These are phyloP conservation scores for Rhypophila decipiens DNA, from an alignment of 495 filamentous ascomycete species.

Conservation along the genomic window DNA sequence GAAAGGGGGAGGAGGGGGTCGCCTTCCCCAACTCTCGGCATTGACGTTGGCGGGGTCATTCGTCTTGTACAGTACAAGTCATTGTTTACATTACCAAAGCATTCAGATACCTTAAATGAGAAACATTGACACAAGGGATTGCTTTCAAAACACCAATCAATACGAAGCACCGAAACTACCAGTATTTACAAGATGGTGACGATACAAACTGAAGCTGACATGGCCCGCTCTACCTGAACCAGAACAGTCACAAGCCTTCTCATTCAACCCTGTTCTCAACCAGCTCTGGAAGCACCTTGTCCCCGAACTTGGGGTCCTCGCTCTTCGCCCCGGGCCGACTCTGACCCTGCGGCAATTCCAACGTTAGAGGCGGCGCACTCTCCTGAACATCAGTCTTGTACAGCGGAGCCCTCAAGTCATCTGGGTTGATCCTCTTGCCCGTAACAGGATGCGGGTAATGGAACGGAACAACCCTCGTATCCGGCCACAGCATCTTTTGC, in stretches of 20 bases:
- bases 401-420: slow-evolving; percentile 43
- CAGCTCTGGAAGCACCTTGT: slow-evolving; percentile 34
- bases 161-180: too few relatives aligned
- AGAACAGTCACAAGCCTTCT: neutral
- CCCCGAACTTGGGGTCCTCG: slow-evolving; percentile 22
- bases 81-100: too few relatives aligned
- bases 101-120: neutral
- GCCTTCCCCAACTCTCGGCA: slow-evolving; percentile 17
- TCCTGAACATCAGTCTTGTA: slow-evolving; percentile 34
- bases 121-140: neutral
- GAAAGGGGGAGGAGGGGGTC: neutral
- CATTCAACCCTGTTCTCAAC: slow-evolving; percentile 25
- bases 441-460: slow-evolving; percentile 52
- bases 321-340: slow-evolving; percentile 25
- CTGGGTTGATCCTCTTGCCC: slow-evolving; percentile 31
- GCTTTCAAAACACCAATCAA: too few relatives aligned
- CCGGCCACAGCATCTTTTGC: slow-evolving; percentile 49
- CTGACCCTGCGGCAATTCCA: slow-evolving; percentile 36
- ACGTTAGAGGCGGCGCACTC: slow-evolving; percentile 34
- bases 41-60: neutral
- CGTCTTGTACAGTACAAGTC: too few relatives aligned
- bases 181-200: too few relatives aligned
- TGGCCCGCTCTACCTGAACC: neutral
- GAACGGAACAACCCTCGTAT: slow-evolving; percentile 49
- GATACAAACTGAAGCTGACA: neutral